phyloP scores from a whole-genome alignment of 306 rosid genomes.

The Echinosophora koreensis region DNA sequence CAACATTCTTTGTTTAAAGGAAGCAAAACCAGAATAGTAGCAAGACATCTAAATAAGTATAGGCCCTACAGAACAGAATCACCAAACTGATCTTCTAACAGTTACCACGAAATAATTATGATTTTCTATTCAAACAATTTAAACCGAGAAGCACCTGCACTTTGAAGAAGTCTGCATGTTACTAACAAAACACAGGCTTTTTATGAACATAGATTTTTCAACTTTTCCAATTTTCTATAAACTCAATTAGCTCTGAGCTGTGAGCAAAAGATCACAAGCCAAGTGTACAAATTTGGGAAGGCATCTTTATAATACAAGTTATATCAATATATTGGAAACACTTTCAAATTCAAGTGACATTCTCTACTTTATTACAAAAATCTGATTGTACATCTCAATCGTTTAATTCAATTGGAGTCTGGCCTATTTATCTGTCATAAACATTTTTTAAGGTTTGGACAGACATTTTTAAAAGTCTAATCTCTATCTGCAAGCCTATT shows the following conservation, averaged over 20 bases:
- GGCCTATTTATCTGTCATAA: too few relatives aligned
- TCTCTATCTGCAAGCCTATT: too few relatives aligned
- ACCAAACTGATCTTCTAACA: conserved; percentile 33
- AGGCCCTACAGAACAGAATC: conserved; percentile 15
- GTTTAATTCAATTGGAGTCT: neutral
- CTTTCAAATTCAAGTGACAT: too few relatives aligned
- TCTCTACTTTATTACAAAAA: too few relatives aligned
- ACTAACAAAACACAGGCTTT: neutral
- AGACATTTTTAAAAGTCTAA: too few relatives aligned
- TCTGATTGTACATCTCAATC: conserved; percentile 1
- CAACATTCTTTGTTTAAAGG: conserved; percentile 21
- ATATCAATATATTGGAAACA: conserved; percentile 14
- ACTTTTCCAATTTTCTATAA: neutral
- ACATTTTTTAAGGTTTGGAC: too few relatives aligned
- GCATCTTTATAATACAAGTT: neutral
- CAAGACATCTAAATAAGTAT: conserved; percentile 24
- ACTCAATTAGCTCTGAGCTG: neutral
- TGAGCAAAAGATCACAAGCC: neutral
- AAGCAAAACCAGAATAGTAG: conserved; percentile 26
- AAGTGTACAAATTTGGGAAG: neutral
- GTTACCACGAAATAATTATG: neutral
- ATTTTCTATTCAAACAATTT: conserved; percentile 41
- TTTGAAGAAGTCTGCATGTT: neutral
- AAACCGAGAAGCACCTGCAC: conserved; percentile 30
- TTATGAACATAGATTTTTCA: neutral